phyloP scores from a whole-genome alignment of 129 eudicot genomes.

The Centella asiatica region DNA sequence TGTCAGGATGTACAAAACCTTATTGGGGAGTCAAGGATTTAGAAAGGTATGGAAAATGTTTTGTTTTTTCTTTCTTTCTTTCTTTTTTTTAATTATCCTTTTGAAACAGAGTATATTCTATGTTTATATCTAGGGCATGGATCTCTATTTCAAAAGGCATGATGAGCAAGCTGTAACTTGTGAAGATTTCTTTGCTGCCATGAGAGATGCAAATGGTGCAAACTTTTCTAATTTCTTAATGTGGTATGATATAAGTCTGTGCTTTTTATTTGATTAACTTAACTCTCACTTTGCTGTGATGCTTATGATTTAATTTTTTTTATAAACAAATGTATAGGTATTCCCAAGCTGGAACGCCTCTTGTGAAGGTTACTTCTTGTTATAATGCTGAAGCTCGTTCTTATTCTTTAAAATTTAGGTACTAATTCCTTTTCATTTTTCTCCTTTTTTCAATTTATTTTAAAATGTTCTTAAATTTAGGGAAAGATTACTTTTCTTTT shows the following conservation, averaged over 20 bases:
- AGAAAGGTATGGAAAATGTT: constrained; percentile 45
- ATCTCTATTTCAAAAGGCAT: constrained; percentile 83
- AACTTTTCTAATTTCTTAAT: constrained; percentile 82
- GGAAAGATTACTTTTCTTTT: too few species aligned
- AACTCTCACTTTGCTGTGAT: not conserved
- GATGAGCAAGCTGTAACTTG: constrained; percentile 99
- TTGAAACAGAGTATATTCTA: not conserved
- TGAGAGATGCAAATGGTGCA: constrained; percentile 85
- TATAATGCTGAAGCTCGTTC: constrained; percentile 70
- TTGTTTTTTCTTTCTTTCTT: too few species aligned
- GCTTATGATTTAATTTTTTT: constrained; percentile 9
- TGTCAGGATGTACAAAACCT: constrained; percentile 94
- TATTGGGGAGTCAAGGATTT: constrained; percentile 77
- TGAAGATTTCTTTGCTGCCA: constrained; percentile 92
- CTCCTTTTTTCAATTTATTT: too few species aligned
- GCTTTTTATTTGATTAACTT: not conserved
- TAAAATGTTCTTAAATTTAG: too few species aligned
- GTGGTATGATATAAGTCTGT: constrained; percentile 44
- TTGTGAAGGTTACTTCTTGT: constrained; percentile 55
- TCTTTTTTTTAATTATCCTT: too few species aligned
- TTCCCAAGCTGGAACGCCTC: constrained; percentile 97
- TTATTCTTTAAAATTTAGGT: constrained; percentile 82
- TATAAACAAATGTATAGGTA: constrained; percentile 45
- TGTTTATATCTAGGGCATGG: constrained; percentile 67
- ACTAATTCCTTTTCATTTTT: too few species aligned